phyloP scores from a whole-genome alignment of 2,329 filamentous ascomycete species.

The Myriosclerotinia curreyana region DNA sequence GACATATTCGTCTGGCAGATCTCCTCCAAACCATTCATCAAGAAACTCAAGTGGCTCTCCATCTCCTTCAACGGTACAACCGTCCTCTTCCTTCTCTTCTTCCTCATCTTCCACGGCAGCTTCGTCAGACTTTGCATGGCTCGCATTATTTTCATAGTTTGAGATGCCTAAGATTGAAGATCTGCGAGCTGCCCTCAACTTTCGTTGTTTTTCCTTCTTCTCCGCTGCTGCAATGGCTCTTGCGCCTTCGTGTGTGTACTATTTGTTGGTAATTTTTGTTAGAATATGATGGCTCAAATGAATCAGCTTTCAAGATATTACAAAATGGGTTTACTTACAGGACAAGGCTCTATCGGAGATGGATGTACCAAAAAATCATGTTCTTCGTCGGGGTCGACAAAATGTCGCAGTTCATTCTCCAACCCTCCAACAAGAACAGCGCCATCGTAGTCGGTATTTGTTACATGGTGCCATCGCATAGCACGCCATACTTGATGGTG shows the following conservation, averaged over 20 bases:
- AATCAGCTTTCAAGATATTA: background rate
- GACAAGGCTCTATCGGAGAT: background rate
- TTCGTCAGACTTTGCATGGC: background rate
- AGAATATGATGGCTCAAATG: background rate
- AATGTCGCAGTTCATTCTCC: conserved; percentile 11
- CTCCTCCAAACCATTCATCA: conserved; percentile 7
- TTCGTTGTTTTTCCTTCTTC: background rate
- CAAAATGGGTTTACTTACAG: background rate
- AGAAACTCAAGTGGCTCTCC: conserved; percentile 3
- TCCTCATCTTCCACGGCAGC: background rate
- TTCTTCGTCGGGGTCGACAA: conserved; percentile 12
- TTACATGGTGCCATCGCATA: background rate
- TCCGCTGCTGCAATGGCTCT: background rate
- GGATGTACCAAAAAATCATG: background rate
- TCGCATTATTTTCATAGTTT: background rate
- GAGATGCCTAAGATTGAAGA: background rate
- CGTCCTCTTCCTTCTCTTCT: background rate
- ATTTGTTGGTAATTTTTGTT: background rate
- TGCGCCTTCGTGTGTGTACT: conserved; percentile 11
- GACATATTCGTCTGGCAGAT: background rate
- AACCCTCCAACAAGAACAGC: conserved; percentile 10
- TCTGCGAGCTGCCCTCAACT: background rate
- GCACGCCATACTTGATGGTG: background rate
- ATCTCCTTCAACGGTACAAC: background rate
- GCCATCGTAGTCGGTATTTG: conserved; percentile 12